Conservation (phyloP, 1,284 basidiomycete species). For the Macrocybe sp. region DNA sequence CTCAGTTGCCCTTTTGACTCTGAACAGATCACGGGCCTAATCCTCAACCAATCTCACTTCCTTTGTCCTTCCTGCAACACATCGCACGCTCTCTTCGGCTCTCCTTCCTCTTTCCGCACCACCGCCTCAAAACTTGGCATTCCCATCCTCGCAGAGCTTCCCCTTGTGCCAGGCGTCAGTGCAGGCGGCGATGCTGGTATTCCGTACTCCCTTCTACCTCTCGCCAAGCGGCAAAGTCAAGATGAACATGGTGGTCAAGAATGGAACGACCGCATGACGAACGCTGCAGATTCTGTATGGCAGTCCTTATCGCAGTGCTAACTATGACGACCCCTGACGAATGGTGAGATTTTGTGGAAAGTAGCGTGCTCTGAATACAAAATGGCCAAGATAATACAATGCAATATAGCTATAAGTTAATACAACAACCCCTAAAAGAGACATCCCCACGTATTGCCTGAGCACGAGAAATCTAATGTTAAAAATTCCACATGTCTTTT, state of each 20-base stretch:
- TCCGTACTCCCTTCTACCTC: slow-evolving; percentile 43
- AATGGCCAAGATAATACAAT: too few species aligned
- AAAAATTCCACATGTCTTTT: too few species aligned
- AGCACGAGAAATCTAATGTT: too few species aligned
- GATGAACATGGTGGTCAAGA: slow-evolving; percentile 32
- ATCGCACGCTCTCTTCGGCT: slow-evolving; percentile 79
- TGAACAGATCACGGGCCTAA: slow-evolving; percentile 76
- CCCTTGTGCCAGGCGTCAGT: slow-evolving; percentile 78
- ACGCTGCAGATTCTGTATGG: slow-evolving; percentile 40
- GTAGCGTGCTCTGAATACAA: too few species aligned
- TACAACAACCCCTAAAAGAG: too few species aligned
- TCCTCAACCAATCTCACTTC: slow-evolving; percentile 92
- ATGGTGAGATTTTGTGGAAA: too few species aligned
- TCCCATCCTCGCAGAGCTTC: slow-evolving; percentile 79
- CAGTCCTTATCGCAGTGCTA: slow-evolving; percentile 3
- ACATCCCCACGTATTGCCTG: too few species aligned
- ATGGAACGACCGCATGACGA: slow-evolving; percentile 46
- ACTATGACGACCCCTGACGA: too few species aligned
- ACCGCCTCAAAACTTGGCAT: slow-evolving; percentile 61
- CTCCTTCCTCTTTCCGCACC: slow-evolving; percentile 58
- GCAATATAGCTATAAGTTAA: too few species aligned
- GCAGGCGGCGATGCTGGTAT: slow-evolving; percentile 71
- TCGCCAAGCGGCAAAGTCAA: slow-evolving; percentile 12
- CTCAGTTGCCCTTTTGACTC: background rate
- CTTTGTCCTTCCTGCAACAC: slow-evolving; percentile 75